Conservation (phyloP, 495 filamentous ascomycete species). For the Penicillium egyptiacum region DNA sequence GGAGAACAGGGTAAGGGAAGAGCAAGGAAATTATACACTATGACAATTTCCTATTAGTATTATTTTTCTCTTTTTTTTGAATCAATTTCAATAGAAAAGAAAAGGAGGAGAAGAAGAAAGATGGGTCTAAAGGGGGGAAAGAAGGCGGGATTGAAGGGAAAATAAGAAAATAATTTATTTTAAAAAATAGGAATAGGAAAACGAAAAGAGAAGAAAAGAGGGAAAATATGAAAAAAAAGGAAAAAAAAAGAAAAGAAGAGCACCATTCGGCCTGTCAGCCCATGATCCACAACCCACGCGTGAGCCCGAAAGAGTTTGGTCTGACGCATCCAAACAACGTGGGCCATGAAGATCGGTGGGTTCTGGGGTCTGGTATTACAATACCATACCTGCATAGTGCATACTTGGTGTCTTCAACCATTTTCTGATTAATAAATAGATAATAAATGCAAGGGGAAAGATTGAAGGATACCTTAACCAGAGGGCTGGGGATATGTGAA, state of each 20-base stretch:
- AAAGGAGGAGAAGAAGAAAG: constrained; percentile 15
- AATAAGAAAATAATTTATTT: constrained; percentile 2
- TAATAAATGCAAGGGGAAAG: too few relatives aligned
- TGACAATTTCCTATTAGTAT: constrained; percentile 10
- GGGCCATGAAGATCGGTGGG: constrained; percentile 39
- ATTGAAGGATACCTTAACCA: neutral
- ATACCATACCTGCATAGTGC: too few relatives aligned
- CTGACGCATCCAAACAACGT: constrained; percentile 48
- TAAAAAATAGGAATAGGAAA: constrained; percentile 4
- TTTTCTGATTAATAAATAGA: too few relatives aligned
- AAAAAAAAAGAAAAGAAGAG: constrained; percentile 18
- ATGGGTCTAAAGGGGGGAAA: constrained; percentile 12
- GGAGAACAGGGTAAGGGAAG: constrained; percentile 16
- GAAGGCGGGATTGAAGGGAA: constrained; percentile 10
- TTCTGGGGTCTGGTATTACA: constrained; percentile 13
- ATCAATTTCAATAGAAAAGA: constrained; percentile 15
- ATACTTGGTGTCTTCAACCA: too few relatives aligned
- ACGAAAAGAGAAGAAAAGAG: constrained; percentile 2
- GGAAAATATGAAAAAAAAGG: constrained; percentile 9
- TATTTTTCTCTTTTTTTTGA: constrained; percentile 5
- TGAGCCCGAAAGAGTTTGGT: constrained; percentile 43
- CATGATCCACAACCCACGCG: constrained; percentile 46
- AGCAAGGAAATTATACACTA: constrained; percentile 20
- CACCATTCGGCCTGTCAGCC: constrained; percentile 42
- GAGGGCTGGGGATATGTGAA: neutral